Conservation (phyloP, 345 rosid species). For the Bruguiera gymnorhiza region DNA sequence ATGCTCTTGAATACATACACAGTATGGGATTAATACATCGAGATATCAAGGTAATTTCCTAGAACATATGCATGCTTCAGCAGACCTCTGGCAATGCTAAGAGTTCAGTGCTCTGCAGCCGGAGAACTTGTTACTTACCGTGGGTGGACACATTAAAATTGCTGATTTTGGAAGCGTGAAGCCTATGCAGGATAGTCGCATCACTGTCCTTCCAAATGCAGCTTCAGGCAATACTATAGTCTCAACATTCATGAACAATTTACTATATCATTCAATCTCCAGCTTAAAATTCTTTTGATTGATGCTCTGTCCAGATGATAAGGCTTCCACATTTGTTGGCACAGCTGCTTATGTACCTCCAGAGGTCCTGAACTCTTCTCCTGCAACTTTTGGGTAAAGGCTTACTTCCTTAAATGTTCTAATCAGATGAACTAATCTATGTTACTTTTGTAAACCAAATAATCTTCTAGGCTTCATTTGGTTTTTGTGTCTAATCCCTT, state of each 20-base stretch:
- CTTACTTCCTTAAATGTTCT: conserved; percentile 3
- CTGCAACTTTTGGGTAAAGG: conserved; percentile 91
- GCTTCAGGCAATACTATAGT: conserved; percentile 59
- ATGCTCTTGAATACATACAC: conserved; percentile 96
- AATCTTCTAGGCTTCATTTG: background rate
- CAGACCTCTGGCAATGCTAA: conserved; percentile 19
- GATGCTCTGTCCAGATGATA: conserved; percentile 60
- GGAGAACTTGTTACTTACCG: conserved; percentile 76
- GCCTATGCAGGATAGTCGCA: conserved; percentile 91
- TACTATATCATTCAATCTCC: background rate
- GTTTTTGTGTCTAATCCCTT: background rate
- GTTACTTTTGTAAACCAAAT: conserved; percentile 3
- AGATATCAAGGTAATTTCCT: conserved; percentile 74
- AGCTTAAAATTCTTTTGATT: conserved; percentile 8
- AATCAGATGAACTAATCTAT: background rate
- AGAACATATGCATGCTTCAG: conserved; percentile 3
- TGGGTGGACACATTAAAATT: conserved; percentile 86
- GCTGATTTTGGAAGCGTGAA: conserved; percentile 99
- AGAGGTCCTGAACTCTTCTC: conserved; percentile 96
- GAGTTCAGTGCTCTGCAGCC: conserved; percentile 58
- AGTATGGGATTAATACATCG: conserved; percentile 90
- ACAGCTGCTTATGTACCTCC: conserved; percentile 99
- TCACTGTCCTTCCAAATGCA: conserved; percentile 92
- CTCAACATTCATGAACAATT: background rate
- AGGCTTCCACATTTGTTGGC: conserved; percentile 92